Evolutionary conservation across 2,329 filamentous ascomycete species (phyloP), one percentile per base, ranked within the genome.

Genomic region (Pseudogymnoascus verrucosus): DNA sequence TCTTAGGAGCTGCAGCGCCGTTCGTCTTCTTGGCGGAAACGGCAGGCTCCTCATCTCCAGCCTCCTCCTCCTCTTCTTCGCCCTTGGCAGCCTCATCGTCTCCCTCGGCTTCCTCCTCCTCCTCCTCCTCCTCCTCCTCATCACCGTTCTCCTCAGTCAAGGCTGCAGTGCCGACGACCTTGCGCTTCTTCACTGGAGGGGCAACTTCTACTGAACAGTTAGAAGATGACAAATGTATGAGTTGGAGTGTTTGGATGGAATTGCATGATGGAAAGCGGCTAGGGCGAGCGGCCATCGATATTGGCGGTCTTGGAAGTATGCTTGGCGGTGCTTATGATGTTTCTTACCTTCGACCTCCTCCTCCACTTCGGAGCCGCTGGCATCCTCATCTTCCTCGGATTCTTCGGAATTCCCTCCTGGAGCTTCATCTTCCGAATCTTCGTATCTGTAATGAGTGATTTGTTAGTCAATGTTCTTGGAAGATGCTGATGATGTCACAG

Each of bases 341-440:
- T 60, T 31, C 63, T 62, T 66, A 57, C 51, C 64, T 63, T 63
- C 63, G 47, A 62, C 64, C 65, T 67, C 67, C 54, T 31, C 66
- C 59, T 71, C 64, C 57, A 68, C 64, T 63, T 68, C 65, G 14
- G 67, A 66, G 8, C 69, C 68, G 54, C 66, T 26, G 54, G 40
- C 26, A 51, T 23, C 61, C 64, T 62, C 66, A 66, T 67, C 60
- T 70, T 71, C 71, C 47, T 76, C 71, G 62, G 76, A 74, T 26
- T 75, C 71, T 19, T 78, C 76, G 64, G 74, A 71, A 36, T 70
- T 73, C 67, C 74, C 68, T 67, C 73, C 69, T 63, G 67, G 65
- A 65, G 71, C 70, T 62, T 71, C 67, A 61, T 69, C 69, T 66
- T 74, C 68, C 63, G 72, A 69, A 66, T 74, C 74, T 67, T 77